These are phyloP conservation scores for Citrus australasica DNA, from an alignment of 345 rosid species.

Conservation along the genomic window DNA sequence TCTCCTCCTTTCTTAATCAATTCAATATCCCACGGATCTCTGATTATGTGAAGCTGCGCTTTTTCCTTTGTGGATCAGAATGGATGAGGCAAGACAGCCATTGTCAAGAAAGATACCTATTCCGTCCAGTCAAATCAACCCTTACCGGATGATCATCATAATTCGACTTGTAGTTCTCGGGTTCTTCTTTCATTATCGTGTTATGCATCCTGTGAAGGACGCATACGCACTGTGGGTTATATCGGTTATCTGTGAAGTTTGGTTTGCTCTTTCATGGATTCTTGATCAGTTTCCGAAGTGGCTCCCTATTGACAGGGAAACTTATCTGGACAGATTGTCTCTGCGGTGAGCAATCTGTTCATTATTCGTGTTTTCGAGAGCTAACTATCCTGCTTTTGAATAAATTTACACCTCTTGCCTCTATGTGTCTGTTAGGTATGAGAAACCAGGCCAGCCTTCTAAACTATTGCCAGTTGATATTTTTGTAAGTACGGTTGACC, in stretches of 20 bases:
- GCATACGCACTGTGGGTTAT: constrained; percentile 55
- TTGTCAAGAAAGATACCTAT: constrained; percentile 46
- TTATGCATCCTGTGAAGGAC: constrained; percentile 47
- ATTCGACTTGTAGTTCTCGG: constrained; percentile 48
- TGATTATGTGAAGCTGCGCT: neutral
- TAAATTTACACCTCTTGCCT: neutral
- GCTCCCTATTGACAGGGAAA: constrained; percentile 52
- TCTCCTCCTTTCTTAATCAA: neutral
- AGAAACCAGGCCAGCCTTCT: constrained; percentile 46
- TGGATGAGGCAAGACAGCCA: constrained; percentile 58
- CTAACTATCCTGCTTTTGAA: neutral
- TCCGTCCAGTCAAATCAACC: constrained; percentile 51
- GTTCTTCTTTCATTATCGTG: constrained; percentile 53
- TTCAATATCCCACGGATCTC: neutral
- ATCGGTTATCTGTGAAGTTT: constrained; percentile 57
- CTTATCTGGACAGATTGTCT: constrained; percentile 55
- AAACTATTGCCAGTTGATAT: constrained; percentile 41
- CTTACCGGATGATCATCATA: constrained; percentile 49
- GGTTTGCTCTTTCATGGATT: constrained; percentile 60
- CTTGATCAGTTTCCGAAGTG: constrained; percentile 66
- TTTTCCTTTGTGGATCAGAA: constrained; percentile 26
- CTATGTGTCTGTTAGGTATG: constrained; percentile 29
- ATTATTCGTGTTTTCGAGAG: neutral
- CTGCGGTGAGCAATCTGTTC: constrained; percentile 31
- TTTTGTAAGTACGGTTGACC: constrained; percentile 64